phyloP scores from a whole-genome alignment of 148 eudicot species.

The Vaccinium vitisidaea region DNA sequence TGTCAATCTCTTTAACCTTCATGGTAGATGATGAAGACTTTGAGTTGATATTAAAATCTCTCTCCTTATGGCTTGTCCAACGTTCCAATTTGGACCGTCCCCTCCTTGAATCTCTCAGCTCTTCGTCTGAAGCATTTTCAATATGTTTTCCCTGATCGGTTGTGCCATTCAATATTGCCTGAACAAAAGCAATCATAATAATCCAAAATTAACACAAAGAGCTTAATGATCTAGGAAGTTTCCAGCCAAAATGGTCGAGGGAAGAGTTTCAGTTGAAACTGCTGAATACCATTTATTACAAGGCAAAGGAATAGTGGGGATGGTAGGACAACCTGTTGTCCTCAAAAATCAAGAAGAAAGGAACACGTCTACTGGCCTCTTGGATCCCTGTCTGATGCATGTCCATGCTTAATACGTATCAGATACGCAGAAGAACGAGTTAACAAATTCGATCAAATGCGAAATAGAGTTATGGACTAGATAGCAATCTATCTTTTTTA shows the following conservation, averaged over 20 bases:
- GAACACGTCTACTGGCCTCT: neutral
- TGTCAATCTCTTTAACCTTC: conserved; percentile 40
- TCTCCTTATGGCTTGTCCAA: conserved; percentile 91
- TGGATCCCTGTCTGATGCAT: neutral
- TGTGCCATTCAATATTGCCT: conserved; percentile 56
- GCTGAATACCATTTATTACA: neutral
- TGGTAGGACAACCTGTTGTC: neutral
- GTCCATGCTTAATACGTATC: neutral
- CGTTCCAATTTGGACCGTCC: conserved; percentile 96
- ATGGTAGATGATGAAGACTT: conserved; percentile 42
- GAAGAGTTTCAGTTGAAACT: conserved; percentile 8
- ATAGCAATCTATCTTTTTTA: too few species aligned
- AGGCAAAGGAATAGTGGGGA: neutral
- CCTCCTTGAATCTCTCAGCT: conserved; percentile 60
- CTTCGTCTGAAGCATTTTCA: conserved; percentile 72
- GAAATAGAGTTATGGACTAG: too few species aligned
- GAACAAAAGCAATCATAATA: conserved; percentile 27
- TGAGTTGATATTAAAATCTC: conserved; percentile 40
- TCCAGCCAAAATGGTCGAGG: neutral
- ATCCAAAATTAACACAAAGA: neutral
- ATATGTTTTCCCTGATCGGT: conserved; percentile 39
- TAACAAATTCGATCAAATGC: too few species aligned
- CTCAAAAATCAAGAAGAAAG: neutral
- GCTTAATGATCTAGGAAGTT: neutral
- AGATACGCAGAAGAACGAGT: neutral